A percentile compares a stretch with the other conserved stretches of the same genome.
These are phyloP conservation scores for Melanomma pulvis-pyrius DNA, from an alignment of 495 filamentous ascomycete species.

Conservation along the genomic window DNA sequence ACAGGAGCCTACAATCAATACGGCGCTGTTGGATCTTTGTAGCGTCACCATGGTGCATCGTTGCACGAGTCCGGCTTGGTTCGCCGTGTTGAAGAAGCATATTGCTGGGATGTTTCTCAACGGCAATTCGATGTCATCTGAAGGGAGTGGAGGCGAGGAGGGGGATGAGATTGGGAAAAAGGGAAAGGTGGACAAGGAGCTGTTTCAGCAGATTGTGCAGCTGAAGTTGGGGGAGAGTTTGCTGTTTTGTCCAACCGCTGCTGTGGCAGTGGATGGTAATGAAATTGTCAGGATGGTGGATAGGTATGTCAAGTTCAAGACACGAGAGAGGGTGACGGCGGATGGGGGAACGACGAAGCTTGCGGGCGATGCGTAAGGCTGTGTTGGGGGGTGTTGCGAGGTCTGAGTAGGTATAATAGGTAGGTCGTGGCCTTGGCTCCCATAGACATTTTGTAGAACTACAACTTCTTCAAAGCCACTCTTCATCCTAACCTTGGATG, in stretches of 20 bases:
- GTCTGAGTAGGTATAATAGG: no score
- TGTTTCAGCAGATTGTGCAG: slow-evolving; percentile 61
- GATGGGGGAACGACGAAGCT: slow-evolving; percentile 62
- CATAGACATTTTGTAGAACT: no score
- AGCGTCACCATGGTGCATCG: slow-evolving; percentile 75
- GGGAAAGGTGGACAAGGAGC: slow-evolving; percentile 36
- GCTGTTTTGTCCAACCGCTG: slow-evolving; percentile 65
- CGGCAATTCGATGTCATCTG: not conserved
- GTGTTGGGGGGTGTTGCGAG: no score
- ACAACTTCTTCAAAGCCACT: no score
- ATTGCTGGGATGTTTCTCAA: slow-evolving; percentile 47
- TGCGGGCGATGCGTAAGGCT: not conserved
- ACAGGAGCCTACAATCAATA: slow-evolving; percentile 77
- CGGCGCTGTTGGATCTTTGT: slow-evolving; percentile 68
- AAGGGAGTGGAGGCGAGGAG: not conserved
- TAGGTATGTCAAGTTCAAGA: slow-evolving; percentile 55
- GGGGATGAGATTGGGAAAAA: not conserved
- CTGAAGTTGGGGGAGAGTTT: slow-evolving; percentile 66
- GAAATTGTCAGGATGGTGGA: slow-evolving; percentile 52
- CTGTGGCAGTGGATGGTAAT: slow-evolving; percentile 50
- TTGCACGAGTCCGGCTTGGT: slow-evolving; percentile 73
- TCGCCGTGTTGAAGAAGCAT: slow-evolving; percentile 61
- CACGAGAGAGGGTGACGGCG: slow-evolving; percentile 56
- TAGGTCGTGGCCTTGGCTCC: no score
- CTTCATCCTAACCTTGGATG: no score